Evolutionary conservation across 176 grass and related monocot species (phyloP).

Genomic region (Pharus latifolius): DNA sequence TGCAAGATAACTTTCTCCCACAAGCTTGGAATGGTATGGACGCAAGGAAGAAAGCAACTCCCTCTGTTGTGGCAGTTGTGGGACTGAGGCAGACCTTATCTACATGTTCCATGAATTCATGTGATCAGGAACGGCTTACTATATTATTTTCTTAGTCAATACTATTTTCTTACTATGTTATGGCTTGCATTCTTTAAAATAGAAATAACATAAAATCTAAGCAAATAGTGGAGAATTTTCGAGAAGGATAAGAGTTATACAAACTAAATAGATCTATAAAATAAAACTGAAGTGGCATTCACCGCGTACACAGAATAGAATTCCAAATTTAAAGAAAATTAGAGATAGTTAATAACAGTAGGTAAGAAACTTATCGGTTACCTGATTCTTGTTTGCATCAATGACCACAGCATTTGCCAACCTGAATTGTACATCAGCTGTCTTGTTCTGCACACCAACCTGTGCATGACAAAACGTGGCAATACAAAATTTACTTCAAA

Average conservation of each 20-base stretch:
- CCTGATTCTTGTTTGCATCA: slow-evolving; percentile 97
- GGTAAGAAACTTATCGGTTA: background rate
- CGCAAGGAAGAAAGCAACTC: slow-evolving; percentile 77
- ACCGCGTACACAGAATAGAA: background rate
- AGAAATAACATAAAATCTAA: too few relatives aligned
- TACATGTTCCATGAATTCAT: slow-evolving; percentile 22
- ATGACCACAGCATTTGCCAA: slow-evolving; percentile 65
- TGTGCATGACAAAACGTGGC: slow-evolving; percentile 29
- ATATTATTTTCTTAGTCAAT: background rate
- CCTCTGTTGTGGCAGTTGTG: slow-evolving; percentile 69
- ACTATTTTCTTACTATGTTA: too few relatives aligned
- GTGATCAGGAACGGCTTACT: slow-evolving; percentile 1
- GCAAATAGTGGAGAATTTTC: background rate
- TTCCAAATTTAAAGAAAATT: background rate
- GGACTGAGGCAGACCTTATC: slow-evolving; percentile 63
- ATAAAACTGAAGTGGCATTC: background rate
- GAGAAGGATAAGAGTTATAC: too few relatives aligned
- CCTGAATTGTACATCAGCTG: slow-evolving; percentile 62
- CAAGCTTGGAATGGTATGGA: slow-evolving; percentile 88
- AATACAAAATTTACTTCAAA: background rate
- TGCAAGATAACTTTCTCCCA: slow-evolving; percentile 96
- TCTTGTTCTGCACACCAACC: slow-evolving; percentile 80
- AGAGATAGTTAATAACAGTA: background rate
- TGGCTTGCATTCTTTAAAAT: too few relatives aligned
- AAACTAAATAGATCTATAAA: too few relatives aligned